Evolutionary conservation across 768 basidiomycete species (phyloP), one percentile per base, ranked within the genome.

Genomic region (Trametes sanguinea): DNA sequence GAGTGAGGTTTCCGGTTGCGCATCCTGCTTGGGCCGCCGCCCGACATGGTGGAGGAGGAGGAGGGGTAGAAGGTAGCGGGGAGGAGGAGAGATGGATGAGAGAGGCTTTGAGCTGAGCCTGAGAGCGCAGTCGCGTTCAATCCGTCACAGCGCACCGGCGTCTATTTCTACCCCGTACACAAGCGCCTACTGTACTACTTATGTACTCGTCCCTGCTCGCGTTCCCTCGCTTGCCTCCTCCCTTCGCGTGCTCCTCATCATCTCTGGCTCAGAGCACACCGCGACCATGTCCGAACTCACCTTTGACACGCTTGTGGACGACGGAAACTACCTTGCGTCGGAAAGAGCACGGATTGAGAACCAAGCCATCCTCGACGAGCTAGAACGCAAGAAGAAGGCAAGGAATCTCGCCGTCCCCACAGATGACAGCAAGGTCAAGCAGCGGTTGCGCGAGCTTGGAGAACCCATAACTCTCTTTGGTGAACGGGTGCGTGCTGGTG

Each of bases 391-490:
- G 83, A 97, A 97, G 81, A 90, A 94, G 69, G 90, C 95, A 11
- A 83, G 97, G 65, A 88, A 82, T 62, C 85, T 98, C 77, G 97
- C 95, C 6, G 94, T 98, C 9, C 97, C 97, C 7, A 99, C 97
- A 6, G 96, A 98, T 75, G 97, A 98, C 75, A 90, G 86, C 70
- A 88, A 90, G 66, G 97, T 99, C 69, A 90, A 90, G 72, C 87
- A 89, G 42, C 82, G 92, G 60, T 80, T 99, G 61, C 82, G 97
- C 59, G 94, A 96, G 76, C 88, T 97, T 68, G 95, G 94, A 42
- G 94, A 99, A 74, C 97, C 97, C 42, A 95, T 98, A 70, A 98
- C 95, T 5, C 82, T 98, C 30, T 99, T 98, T 68, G 97, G 95
- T 65, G 97, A 98, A 84, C 88, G 94, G 61, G 95, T 97, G 71